These are phyloP conservation scores for Sugiyamaella grinbergsii DNA, from an alignment of 1,139 yeast species.

Conservation along the genomic window DNA sequence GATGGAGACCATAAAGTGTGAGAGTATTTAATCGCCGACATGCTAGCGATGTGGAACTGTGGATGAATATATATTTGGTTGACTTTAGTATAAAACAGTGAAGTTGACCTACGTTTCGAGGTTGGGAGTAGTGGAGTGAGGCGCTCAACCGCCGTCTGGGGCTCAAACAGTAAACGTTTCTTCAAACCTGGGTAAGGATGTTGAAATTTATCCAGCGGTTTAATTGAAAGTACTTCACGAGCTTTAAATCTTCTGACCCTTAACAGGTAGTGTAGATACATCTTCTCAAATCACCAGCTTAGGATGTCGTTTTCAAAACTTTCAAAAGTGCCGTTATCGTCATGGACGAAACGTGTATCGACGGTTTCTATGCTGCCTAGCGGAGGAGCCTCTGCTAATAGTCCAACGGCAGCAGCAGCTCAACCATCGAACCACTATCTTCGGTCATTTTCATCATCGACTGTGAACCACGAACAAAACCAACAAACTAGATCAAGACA, in stretches of 20 bases:
- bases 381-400: background rate
- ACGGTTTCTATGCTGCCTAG: conserved; percentile 7
- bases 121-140: background rate
- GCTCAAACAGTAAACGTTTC: too few species aligned
- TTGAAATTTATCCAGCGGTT: background rate
- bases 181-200: conserved; percentile 15
- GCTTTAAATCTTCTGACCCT: too few species aligned
- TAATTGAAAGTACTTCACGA: background rate
- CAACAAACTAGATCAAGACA: background rate
- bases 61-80: background rate
- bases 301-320: conserved; percentile 16
- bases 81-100: background rate
- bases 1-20: conserved; percentile 97
- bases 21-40: conserved; percentile 55
- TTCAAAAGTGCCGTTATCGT: conserved; percentile 14
- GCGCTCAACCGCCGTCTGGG: too few species aligned
- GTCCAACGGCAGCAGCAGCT: too few species aligned
- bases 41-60: background rate
- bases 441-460: conserved; percentile 5
- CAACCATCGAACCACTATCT: background rate
- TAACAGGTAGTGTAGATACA: too few species aligned
- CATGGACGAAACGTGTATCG: conserved; percentile 17
- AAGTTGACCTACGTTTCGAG: background rate
- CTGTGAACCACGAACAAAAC: background rate
- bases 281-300: background rate